Conservation (phyloP, 257 asterid species). For the Solanum virginianum region DNA sequence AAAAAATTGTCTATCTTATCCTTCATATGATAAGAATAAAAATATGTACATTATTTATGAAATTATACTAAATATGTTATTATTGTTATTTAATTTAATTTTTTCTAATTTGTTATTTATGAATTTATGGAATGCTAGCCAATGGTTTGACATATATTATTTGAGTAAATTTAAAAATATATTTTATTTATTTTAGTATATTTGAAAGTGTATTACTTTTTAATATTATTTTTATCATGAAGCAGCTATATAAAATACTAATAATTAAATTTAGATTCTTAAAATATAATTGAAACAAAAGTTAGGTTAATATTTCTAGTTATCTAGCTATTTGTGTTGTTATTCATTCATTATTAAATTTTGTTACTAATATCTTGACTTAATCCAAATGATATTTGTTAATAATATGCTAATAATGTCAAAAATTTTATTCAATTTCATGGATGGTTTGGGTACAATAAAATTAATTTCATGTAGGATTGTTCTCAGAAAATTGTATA, state of each 20-base stretch:
- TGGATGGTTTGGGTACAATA: background rate
- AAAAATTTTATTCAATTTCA: background rate
- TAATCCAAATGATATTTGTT: background rate
- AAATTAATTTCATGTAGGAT: background rate
- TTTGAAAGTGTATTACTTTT: no score
- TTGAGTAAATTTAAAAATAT: no score
- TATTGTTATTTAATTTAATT: no score
- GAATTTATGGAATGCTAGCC: no score
- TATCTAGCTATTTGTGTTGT: background rate
- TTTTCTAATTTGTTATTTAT: no score
- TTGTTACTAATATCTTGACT: background rate
- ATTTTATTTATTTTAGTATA: no score
- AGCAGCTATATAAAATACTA: background rate
- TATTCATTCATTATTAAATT: background rate
- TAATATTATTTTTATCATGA: background rate
- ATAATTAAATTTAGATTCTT: background rate
- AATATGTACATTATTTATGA: no score
- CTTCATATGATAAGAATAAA: no score
- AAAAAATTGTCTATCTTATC: no score
- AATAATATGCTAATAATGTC: background rate
- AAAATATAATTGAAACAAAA: background rate
- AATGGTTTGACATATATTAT: no score
- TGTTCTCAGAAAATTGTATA: background rate
- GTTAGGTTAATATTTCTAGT: background rate
- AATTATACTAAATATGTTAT: no score